Percentiles rank a stretch among this genome's conserved stretches.
Evolutionary conservation across 2,329 filamentous ascomycete genomes (phyloP).

Genomic region (Lecanicillium sp.): DNA sequence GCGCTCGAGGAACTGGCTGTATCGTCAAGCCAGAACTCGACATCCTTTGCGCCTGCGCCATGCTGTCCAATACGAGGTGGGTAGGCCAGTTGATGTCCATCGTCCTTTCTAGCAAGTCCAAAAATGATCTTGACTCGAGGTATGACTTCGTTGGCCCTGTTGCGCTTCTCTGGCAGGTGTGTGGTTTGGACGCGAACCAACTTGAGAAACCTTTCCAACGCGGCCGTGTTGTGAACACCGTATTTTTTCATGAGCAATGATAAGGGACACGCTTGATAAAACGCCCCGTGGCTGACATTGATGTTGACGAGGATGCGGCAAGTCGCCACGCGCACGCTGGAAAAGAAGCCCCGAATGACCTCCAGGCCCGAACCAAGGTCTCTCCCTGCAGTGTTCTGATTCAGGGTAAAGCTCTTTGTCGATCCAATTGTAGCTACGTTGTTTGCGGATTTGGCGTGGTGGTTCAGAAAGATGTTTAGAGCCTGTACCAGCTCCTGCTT

Average conservation of each 20-base stretch:
- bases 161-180: constrained; percentile 26
- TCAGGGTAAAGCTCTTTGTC: constrained; percentile 19
- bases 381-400: neutral
- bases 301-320: constrained; percentile 26
- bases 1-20: constrained; percentile 10
- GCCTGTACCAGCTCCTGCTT: constrained; percentile 16
- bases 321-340: constrained; percentile 24
- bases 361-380: constrained; percentile 19
- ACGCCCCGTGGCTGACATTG: constrained; percentile 25
- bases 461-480: constrained; percentile 18
- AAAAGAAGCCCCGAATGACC: constrained; percentile 24
- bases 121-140: constrained; percentile 27
- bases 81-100: constrained; percentile 19
- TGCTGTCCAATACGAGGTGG: constrained; percentile 16
- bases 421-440: constrained; percentile 19
- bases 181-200: constrained; percentile 27
- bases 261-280: constrained; percentile 21
- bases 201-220: constrained; percentile 27
- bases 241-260: constrained; percentile 10
- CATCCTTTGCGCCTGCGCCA: constrained; percentile 41
- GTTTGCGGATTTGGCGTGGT: constrained; percentile 20
- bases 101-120: constrained; percentile 24
- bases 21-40: constrained; percentile 43
- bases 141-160: constrained; percentile 22
- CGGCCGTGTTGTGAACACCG: constrained; percentile 5